Evolutionary conservation across 345 rosid genomes (phyloP), one percentile per base, ranked within the genome.

Genomic region (Pseudoturritis turrita): DNA sequence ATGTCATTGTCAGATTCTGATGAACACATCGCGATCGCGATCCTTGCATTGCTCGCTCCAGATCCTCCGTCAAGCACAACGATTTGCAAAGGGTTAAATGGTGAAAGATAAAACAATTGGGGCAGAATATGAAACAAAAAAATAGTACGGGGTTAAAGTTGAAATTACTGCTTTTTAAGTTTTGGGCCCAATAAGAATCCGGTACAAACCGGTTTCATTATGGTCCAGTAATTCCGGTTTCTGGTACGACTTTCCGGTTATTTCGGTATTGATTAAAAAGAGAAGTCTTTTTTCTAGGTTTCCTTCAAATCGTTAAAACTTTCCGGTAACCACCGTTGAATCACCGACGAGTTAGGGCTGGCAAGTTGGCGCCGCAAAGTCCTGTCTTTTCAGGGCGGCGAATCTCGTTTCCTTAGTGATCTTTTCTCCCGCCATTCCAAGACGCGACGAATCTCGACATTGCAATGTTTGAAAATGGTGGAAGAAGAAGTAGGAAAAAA

Each of bases 1-100:
- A n/a, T n/a, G n/a, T n/a, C n/a, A n/a, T n/a, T n/a, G n/a, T n/a
- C n/a, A n/a, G n/a, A n/a, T n/a, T n/a, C n/a, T n/a, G n/a, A n/a
- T n/a, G n/a, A n/a, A n/a, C n/a, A n/a, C n/a, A n/a, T n/a, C n/a
- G n/a, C n/a, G n/a, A n/a, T n/a, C n/a, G n/a, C n/a, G 1, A 35
- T 87, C 45, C 82, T n/a, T n/a, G n/a, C n/a, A n/a, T n/a, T n/a
- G n/a, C 0, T 68, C 83, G 33, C 83, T 83, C 68, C 65, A 47
- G 14, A 66, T 82, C 62, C 84, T 84, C 71, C 81, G 7, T 14
- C 51, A 41, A 60, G 50, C 49, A 23, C 53, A 45, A 10, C 33
- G 39, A 15, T 12, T 23, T 10, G 60, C 17, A 15, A 4, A 12
- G 29, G 53, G 54, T 40, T 40, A 12, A 12, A 6, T 11, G 3